Evolutionary conservation across 768 basidiomycete species (phyloP).

Genomic region (Clitopilus passeckerianus): DNA sequence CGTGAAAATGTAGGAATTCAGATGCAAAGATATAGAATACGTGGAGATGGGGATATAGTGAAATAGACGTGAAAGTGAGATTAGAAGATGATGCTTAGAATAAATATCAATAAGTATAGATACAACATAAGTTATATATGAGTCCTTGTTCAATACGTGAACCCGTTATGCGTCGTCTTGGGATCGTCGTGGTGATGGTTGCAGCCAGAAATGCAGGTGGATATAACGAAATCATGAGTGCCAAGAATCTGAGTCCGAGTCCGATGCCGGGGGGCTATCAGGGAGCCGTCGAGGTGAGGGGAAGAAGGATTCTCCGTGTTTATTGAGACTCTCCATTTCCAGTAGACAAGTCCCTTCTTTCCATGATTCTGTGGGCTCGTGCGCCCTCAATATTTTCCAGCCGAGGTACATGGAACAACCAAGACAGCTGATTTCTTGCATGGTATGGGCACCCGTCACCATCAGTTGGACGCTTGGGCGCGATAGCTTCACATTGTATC

Average conservation of each 20-base stretch:
- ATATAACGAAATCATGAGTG: neutral
- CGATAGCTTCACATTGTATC: conserved; percentile 42
- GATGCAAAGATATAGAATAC: neutral
- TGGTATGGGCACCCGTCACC: conserved; percentile 59
- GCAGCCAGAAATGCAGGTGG: neutral
- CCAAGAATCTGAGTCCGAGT: conserved; percentile 27
- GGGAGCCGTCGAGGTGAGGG: conserved; percentile 11
- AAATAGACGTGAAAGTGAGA: neutral
- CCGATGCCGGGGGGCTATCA: conserved; percentile 23
- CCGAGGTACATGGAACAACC: conserved; percentile 51
- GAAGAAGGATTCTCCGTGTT: conserved; percentile 15
- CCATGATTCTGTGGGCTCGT: conserved; percentile 54
- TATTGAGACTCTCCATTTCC: conserved; percentile 47
- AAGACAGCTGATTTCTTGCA: conserved; percentile 50
- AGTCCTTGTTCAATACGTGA: neutral
- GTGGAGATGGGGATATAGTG: neutral
- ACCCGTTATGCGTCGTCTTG: conserved; percentile 12
- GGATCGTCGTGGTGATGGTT: neutral
- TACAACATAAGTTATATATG: neutral
- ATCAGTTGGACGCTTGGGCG: conserved; percentile 51
- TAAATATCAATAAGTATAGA: neutral
- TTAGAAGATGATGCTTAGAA: neutral
- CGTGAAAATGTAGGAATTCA: neutral
- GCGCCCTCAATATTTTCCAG: conserved; percentile 58
- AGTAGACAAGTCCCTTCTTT: conserved; percentile 56